Base-by-base conservation (phyloP, 306 rosid species). In the Luffa aegyptiaca region DNA sequence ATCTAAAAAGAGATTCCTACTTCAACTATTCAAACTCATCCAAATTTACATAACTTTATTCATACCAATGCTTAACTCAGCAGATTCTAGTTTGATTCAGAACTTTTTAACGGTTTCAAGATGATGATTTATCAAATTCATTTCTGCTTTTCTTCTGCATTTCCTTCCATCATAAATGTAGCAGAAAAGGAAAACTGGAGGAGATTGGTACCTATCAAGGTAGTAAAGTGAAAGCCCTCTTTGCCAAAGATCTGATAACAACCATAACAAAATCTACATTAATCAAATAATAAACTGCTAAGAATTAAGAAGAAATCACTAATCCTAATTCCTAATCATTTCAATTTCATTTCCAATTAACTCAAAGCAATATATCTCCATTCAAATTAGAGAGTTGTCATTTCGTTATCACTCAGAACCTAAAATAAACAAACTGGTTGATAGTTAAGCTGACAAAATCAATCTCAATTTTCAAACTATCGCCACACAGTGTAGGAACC, bases 171-270 rank as follows among this genome's bases (percentile, higher is more conserved):
- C 57, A 74, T 74, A 73, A 16, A 20, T 33, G 53, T 46, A 74
- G 59, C 42, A 48, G 13, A 63, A 20, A 71, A 48, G 42, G 17
- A 26, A 66, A 39, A 51, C 62, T 21, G 65, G 45, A n/a, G 76
- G 51, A 83, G 79, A 57, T 59, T 9, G 83, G 86, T 90, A 91
- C 94, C 97, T 87, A 81, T 90, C 83, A 75, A 91, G 88, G 79
- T 91, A 92, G 91, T 94, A 94, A 73, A 92, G 92, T 62, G 98
- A 90, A 6, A 92, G 87, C 13, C 97, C 97, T 82, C 97, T 94
- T 84, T 94, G 97, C 98, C 98, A 94, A 85, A 94, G 97, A 91
- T 92, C 98, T 94, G 95, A 75, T 46, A 81, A 76, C 79, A 84
- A 81, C 41, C 71, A 85, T 77, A 72, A 71, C 79, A 70, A 70